phyloP scores from a whole-genome alignment of 495 filamentous ascomycete genomes.

The Parmelia sp. region DNA sequence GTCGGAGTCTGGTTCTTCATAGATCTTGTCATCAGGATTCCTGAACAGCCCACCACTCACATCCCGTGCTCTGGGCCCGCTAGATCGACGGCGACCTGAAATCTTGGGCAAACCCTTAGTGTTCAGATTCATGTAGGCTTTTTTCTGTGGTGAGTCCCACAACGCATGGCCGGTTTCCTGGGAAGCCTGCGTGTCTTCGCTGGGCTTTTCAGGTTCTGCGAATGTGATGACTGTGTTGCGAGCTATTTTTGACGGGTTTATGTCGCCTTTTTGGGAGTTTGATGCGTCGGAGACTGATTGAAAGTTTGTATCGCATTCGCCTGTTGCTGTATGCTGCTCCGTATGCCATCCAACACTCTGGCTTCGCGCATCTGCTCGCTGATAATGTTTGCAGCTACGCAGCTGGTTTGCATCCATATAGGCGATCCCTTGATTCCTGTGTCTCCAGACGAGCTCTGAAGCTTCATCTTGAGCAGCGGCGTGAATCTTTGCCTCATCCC shows the following conservation, averaged over 20 bases:
- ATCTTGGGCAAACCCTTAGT: constrained; percentile 7
- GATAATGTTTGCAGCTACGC: constrained; percentile 54
- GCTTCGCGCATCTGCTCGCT: constrained; percentile 56
- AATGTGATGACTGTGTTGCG: constrained; percentile 1
- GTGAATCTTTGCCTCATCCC: constrained; percentile 64
- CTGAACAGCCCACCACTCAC: constrained; percentile 42
- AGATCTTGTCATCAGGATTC: constrained; percentile 74
- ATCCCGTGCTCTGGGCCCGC: constrained; percentile 33
- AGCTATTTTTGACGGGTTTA: constrained; percentile 13
- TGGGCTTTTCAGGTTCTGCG: not conserved
- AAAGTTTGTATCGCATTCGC: constrained; percentile 25
- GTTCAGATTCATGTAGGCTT: constrained; percentile 29
- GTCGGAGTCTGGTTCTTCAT: constrained; percentile 63
- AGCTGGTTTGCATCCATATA: constrained; percentile 52
- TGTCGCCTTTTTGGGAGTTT: constrained; percentile 32
- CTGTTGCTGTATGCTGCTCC: constrained; percentile 42
- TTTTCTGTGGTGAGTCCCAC: constrained; percentile 30
- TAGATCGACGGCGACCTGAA: constrained; percentile 25
- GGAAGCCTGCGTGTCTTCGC: not conserved
- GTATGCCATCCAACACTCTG: constrained; percentile 46
- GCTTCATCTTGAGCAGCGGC: constrained; percentile 78
- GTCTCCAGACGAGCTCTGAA: constrained; percentile 78
- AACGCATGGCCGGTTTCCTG: constrained; percentile 18
- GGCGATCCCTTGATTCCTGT: constrained; percentile 59
- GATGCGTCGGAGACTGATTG: constrained; percentile 48